These are phyloP conservation scores for Gaillardinia entomophila DNA, from an alignment of 805 yeast species.

Conservation along the genomic window DNA sequence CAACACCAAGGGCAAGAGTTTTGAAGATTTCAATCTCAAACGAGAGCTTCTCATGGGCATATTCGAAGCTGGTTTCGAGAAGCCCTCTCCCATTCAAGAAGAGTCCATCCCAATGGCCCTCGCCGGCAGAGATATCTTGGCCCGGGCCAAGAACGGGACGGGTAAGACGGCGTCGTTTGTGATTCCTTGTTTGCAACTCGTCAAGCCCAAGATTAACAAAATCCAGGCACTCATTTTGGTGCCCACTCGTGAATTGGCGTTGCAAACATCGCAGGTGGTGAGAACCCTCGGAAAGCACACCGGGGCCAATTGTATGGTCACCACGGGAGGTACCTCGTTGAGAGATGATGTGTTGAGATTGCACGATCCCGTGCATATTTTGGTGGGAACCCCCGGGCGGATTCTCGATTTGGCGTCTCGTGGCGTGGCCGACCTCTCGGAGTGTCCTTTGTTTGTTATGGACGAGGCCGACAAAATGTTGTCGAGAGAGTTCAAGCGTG, in stretches of 20 bases:
- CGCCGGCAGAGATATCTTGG: slow-evolving; percentile 91
- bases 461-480: slow-evolving; percentile 99
- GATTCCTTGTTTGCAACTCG: slow-evolving; percentile 85
- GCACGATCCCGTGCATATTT: slow-evolving; percentile 85
- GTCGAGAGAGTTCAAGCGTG: slow-evolving; percentile 79
- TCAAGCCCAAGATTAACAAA: slow-evolving; percentile 76
- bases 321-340: slow-evolving; percentile 95
- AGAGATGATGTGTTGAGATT: slow-evolving; percentile 92
- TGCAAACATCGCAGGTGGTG: slow-evolving; percentile 96
- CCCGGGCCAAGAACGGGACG: slow-evolving; percentile 97
- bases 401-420: slow-evolving; percentile 90
- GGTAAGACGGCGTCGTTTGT: slow-evolving; percentile 98
- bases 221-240: slow-evolving; percentile 91
- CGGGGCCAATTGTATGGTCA: slow-evolving; percentile 90
- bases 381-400: slow-evolving; percentile 98
- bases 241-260: slow-evolving; percentile 96
- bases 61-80: slow-evolving; percentile 97
- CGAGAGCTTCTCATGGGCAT: slow-evolving; percentile 97
- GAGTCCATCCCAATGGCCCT: slow-evolving; percentile 94
- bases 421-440: slow-evolving; percentile 78
- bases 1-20: slow-evolving; percentile 81
- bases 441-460: slow-evolving; percentile 87
- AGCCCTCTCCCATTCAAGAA: slow-evolving; percentile 97
- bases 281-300: slow-evolving; percentile 92
- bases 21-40: slow-evolving; percentile 87